Percentiles rank a stretch among this genome's conserved stretches.
These are phyloP conservation scores for Curvularia hawaiiensis DNA, from an alignment of 2,329 filamentous ascomycete species.

Conservation along the genomic window DNA sequence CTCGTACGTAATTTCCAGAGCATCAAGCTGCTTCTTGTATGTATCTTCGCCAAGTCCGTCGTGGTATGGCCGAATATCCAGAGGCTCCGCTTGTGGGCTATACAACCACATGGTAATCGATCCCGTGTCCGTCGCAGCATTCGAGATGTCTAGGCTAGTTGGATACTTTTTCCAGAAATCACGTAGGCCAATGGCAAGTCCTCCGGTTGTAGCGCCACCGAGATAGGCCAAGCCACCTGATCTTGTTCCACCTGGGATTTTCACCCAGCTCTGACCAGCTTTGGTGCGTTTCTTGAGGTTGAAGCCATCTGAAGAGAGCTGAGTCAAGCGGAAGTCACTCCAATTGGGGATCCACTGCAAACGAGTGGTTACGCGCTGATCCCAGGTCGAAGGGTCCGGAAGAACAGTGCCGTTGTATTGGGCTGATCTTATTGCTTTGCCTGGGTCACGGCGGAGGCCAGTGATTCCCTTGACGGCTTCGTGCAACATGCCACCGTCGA, in stretches of 20 bases:
- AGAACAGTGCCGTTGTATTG: constrained; percentile 57
- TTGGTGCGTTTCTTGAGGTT: constrained; percentile 66
- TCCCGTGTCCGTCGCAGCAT: constrained; percentile 57
- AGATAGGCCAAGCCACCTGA: constrained; percentile 64
- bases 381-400: constrained; percentile 53
- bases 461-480: constrained; percentile 67
- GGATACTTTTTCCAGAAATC: constrained; percentile 70
- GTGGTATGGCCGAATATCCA: constrained; percentile 64
- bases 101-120: constrained; percentile 66
- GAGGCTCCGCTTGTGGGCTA: constrained; percentile 59
- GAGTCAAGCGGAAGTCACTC: constrained; percentile 62
- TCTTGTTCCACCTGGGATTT: constrained; percentile 61
- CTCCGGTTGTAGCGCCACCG: constrained; percentile 62
- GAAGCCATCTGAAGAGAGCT: constrained; percentile 66
- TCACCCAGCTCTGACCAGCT: constrained; percentile 62
- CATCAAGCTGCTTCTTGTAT: constrained; percentile 64
- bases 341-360: constrained; percentile 64
- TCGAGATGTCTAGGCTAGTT: constrained; percentile 60
- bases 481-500: constrained; percentile 60
- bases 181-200: constrained; percentile 62
- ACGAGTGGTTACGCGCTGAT: constrained; percentile 52
- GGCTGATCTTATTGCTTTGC: constrained; percentile 53
- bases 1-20: constrained; percentile 67
- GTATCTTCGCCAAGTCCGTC: constrained; percentile 62
- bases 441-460: constrained; percentile 63